Conservation (phyloP, 768 basidiomycete genomes). For the Phanerochaete sordida region DNA sequence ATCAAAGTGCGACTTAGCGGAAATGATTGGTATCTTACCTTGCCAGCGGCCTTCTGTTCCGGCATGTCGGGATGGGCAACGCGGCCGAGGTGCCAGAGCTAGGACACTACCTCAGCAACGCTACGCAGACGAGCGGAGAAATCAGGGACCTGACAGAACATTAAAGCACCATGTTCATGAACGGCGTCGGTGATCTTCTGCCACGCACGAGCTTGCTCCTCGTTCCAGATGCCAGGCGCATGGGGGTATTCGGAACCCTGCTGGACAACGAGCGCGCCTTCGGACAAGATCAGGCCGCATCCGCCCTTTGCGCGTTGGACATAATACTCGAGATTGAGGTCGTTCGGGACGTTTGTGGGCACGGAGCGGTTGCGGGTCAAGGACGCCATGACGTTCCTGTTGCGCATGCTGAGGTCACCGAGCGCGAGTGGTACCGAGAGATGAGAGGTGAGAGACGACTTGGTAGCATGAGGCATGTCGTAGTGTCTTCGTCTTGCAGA, state of each 20-base stretch:
- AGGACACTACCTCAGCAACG: not conserved
- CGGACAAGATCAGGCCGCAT: constrained; percentile 54
- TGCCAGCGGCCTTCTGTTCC: constrained; percentile 4
- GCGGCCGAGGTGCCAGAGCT: constrained; percentile 10
- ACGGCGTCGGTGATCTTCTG: constrained; percentile 30
- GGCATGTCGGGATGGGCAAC: constrained; percentile 9
- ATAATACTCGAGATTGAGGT: constrained; percentile 43
- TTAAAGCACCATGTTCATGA: not conserved
- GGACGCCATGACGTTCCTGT: constrained; percentile 53
- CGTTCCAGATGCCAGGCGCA: constrained; percentile 61
- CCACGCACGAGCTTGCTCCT: constrained; percentile 53
- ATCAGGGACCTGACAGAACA: constrained; percentile 8
- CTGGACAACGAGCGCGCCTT: constrained; percentile 50
- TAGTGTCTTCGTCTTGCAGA: too few relatives aligned
- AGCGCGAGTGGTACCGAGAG: constrained; percentile 35
- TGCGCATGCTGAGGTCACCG: constrained; percentile 38
- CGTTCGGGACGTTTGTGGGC: constrained; percentile 30
- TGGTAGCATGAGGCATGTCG: too few relatives aligned
- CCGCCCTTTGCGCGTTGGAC: constrained; percentile 41
- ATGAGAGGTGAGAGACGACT: too few relatives aligned
- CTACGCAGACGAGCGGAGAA: not conserved
- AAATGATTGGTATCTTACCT: not conserved
- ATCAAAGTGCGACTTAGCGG: not conserved
- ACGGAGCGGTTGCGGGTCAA: constrained; percentile 43
- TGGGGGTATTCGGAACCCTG: constrained; percentile 45